Evolutionary conservation across 164 flowering plant species (phyloP).

Genomic region (Annona cherimola): DNA sequence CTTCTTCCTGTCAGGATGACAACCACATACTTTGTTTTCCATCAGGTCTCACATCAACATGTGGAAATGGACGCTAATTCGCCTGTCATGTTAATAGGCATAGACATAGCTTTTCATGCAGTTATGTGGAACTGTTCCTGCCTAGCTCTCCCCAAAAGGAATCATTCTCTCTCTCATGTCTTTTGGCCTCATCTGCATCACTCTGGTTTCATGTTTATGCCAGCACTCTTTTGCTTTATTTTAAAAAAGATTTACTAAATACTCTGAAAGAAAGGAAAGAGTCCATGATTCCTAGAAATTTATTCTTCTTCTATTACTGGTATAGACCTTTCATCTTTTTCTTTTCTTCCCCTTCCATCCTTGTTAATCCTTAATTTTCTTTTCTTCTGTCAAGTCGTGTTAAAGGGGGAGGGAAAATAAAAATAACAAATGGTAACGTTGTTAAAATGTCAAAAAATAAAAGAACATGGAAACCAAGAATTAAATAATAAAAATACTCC

Average conservation of each 20-base stretch:
- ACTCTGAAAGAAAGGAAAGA: not conserved
- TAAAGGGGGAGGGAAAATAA: not conserved
- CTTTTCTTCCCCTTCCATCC: not conserved
- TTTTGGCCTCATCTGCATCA: not conserved
- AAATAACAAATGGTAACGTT: not conserved
- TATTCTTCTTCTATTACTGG: not conserved
- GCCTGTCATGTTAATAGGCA: slow-evolving; percentile 14
- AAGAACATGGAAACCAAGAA: not conserved
- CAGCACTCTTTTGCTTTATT: not conserved
- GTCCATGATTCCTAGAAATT: not conserved
- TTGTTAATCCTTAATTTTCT: not conserved
- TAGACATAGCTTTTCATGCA: slow-evolving; percentile 26
- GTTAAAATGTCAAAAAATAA: not conserved
- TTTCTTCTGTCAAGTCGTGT: not conserved
- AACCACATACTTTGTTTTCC: not conserved
- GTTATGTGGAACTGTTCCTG: slow-evolving; percentile 12
- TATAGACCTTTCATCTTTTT: not conserved
- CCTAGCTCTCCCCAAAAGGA: slow-evolving; percentile 14
- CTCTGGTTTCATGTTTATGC: not conserved
- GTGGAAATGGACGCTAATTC: slow-evolving; percentile 1
- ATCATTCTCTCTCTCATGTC: slow-evolving; percentile 4
- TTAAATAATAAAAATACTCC: too few relatives aligned
- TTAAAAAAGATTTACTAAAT: not conserved
- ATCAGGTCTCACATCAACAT: not conserved
- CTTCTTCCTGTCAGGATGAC: slow-evolving; percentile 3